Percentiles rank a stretch among this genome's conserved stretches.
phyloP scores from a whole-genome alignment of 345 rosid genomes.

The Streptanthus diversifolius region DNA sequence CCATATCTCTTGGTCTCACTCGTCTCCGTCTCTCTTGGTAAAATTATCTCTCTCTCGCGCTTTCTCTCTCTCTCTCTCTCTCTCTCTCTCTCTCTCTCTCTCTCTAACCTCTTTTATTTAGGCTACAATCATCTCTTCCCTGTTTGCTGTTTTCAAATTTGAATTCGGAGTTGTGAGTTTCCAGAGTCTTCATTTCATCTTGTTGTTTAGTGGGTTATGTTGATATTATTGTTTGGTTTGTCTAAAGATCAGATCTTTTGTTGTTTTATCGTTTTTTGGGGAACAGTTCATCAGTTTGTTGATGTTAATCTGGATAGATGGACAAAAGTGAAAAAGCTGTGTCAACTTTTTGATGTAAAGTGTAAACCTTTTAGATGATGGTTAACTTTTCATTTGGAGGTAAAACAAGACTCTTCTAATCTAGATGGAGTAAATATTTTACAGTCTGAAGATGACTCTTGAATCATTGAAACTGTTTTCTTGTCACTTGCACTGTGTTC shows the following conservation, averaged over 20 bases:
- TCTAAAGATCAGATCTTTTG: constrained; percentile 5
- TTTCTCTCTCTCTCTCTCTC: constrained; percentile 11
- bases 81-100: constrained; percentile 16
- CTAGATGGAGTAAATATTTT: background rate
- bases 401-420: background rate
- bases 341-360: too few species aligned
- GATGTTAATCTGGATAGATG: too few species aligned
- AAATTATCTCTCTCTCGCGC: constrained; percentile 4
- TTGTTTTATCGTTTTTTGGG: background rate
- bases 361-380: too few species aligned
- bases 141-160: background rate
- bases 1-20: constrained; percentile 68
- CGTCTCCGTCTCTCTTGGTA: constrained; percentile 85
- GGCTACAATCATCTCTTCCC: background rate
- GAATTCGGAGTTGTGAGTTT: background rate
- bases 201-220: background rate
- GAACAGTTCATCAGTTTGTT: background rate
- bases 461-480: background rate
- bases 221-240: background rate
- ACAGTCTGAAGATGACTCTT: background rate
- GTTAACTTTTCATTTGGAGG: background rate
- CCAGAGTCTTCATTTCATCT: background rate
- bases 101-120: background rate
- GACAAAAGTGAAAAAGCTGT: too few species aligned
- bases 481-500: background rate